Base-by-base conservation (phyloP, 305 asterid genomes). In the Solanum hybrid region DNA sequence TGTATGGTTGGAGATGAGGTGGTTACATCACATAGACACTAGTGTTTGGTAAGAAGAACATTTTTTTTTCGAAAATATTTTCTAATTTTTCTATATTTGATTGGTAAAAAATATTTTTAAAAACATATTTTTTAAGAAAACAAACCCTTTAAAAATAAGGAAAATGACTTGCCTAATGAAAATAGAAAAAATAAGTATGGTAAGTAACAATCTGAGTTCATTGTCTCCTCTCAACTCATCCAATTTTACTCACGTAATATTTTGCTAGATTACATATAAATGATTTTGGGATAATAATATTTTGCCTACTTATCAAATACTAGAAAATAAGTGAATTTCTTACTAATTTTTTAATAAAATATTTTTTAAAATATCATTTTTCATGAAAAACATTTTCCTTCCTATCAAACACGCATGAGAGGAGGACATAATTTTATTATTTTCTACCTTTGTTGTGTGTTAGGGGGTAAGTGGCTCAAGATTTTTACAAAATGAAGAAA, bases 1-100 rank as follows among this genome's bases (percentile, higher is more conserved):
- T 38, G 85, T 86, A 78, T 27, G 57, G 34, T 39, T 79, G 79
- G 68, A 72, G 33, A 82, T 81, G 45, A 33, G 24, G 32, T 34
- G 88, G 88, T 57, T 85, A 85, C 81, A 61, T 85, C 91, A 73
- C 75, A 88, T 88, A 89, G 37, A 41, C 37, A 17, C 29, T 83
- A 57, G 70, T 57, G 24, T 61, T 61, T 20, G 72, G 26, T 57
- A 57, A 7, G 8, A 57, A 57, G 10, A 51, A 17, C 24, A 6
- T 57, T 57, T 57, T 57, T 39, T 20, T 57, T 2, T 15, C n/a
- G 1, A 57, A 57, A 57, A 57, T 20, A 57, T 5, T 45, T 45
- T 45, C 7, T 13, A 57, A 17, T 1, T 57, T 57, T 57, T 57
- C 10, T 7, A 20, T 20, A 20, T 61, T 61, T 61, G 26, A 20